Base-by-base conservation (phyloP, 2,329 filamentous ascomycete species). In the Fusarium robinianum region DNA sequence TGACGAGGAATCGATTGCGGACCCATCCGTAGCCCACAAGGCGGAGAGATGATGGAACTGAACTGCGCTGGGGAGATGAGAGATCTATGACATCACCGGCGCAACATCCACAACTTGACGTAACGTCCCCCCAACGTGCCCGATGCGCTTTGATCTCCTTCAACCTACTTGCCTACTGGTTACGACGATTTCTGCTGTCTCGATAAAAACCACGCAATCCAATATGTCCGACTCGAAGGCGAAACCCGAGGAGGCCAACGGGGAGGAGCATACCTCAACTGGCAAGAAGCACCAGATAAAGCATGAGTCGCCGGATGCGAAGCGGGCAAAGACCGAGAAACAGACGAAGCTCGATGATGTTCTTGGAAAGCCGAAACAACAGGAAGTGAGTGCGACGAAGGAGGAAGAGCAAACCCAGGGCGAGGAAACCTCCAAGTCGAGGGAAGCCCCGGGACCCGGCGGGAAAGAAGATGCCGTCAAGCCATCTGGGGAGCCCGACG, bases 271-370 rank as follows among this genome's bases (percentile, higher is more conserved):
- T 9, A 27, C 40, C 5, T n/a, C 50, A 11, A 27, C 54, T 15
- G 61, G 63, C 3, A 58, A 63, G 10, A 66, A 65, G 49, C 63
- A 64, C 35, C 52, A 61, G 36, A 63, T 60, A 10, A 43, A 61
- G 10, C 54, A 62, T 14, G 52, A 60, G 10, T 50, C 45, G 2
- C 58, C 63, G 5, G 46, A 60, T 19, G 51, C 55, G 5, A 66
- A 65, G 48, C 55, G 63, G 3, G 16, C 56, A 34, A 66, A 63
- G 51, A 53, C 37, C 2, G 47, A 56, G 12, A 40, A 41, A 3
- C 58, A 63, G 16, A 43, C 49, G 3, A 63, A 55, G 5, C 47
- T 62, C 3, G 57, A 63, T 16, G 57, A 59, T 21, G 30, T 33
- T 3, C 46, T 39, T 8, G 26, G 33, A 44, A 55, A 34, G 12